Percentiles rank a stretch among this genome's conserved stretches.
Conservation (phyloP, 306 rosid genomes). For the Prunus mongolica region DNA sequence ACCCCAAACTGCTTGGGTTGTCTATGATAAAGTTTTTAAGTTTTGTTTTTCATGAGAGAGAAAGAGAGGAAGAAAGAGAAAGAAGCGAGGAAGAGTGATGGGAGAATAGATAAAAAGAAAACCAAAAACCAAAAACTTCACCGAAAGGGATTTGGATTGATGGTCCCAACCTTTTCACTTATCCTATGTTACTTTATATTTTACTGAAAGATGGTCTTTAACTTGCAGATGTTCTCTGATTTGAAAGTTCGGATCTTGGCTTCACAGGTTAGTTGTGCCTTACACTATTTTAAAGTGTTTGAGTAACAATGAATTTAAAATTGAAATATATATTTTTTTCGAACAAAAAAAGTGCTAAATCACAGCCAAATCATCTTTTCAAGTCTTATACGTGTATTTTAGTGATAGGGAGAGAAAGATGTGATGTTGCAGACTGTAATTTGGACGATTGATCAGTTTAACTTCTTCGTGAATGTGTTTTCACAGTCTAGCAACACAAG, state of each 20-base stretch:
- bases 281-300: background rate
- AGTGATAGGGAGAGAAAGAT: too few species aligned
- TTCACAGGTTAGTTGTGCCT: slow-evolving; percentile 43
- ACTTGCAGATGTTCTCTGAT: slow-evolving; percentile 52
- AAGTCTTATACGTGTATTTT: background rate
- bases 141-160: background rate
- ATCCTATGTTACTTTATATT: background rate
- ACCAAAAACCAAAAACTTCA: background rate
- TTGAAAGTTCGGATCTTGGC: slow-evolving; percentile 52
- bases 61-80: background rate
- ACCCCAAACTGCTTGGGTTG: background rate
- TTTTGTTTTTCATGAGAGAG: background rate
- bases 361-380: background rate
- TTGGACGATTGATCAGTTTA: too few species aligned
- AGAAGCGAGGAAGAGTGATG: background rate
- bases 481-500: too few species aligned
- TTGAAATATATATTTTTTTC: background rate
- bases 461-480: too few species aligned
- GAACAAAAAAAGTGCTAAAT: background rate
- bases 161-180: background rate
- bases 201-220: slow-evolving; percentile 1
- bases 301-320: background rate
- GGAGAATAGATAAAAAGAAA: background rate
- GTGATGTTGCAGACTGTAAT: too few species aligned
- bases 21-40: background rate